These are phyloP conservation scores for Candida ovalis DNA, from an alignment of 805 yeast species.

Conservation along the genomic window DNA sequence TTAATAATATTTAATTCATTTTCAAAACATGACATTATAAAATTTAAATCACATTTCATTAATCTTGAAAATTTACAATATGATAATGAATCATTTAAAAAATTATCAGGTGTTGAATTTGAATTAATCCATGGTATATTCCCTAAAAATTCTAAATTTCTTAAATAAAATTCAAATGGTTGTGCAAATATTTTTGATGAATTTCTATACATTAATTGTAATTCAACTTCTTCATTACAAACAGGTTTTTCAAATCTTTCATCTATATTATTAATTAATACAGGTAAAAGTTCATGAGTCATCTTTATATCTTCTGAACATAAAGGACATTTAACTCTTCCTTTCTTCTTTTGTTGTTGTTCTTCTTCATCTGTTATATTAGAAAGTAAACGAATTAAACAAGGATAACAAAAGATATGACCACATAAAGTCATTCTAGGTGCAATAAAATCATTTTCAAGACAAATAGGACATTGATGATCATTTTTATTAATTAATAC, in stretches of 20 bases:
- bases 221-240: constrained; percentile 47
- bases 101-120: constrained; percentile 24
- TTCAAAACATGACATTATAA: constrained; percentile 50
- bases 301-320: constrained; percentile 59
- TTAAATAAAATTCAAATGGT: constrained; percentile 28
- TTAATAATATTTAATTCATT: constrained; percentile 55
- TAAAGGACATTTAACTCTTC: constrained; percentile 73
- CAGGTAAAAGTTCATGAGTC: constrained; percentile 62
- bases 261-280: constrained; percentile 45
- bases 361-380: constrained; percentile 37
- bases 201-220: constrained; percentile 62
- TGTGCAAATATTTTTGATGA: constrained; percentile 30
- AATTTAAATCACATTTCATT: constrained; percentile 58
- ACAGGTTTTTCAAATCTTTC: constrained; percentile 57
- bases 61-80: constrained; percentile 58
- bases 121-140: constrained; percentile 54
- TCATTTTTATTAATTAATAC: constrained; percentile 70
- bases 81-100: constrained; percentile 19
- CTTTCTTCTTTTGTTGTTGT: constrained; percentile 32
- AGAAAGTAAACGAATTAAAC: constrained; percentile 69
- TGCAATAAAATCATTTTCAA: constrained; percentile 78
- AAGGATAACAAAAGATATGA: constrained; percentile 82
- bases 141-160: constrained; percentile 26
- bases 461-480: constrained; percentile 84
- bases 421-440: constrained; percentile 97